These are phyloP conservation scores for Phlebiopsis flavidoalba DNA, from an alignment of 768 basidiomycete genomes.

Conservation along the genomic window DNA sequence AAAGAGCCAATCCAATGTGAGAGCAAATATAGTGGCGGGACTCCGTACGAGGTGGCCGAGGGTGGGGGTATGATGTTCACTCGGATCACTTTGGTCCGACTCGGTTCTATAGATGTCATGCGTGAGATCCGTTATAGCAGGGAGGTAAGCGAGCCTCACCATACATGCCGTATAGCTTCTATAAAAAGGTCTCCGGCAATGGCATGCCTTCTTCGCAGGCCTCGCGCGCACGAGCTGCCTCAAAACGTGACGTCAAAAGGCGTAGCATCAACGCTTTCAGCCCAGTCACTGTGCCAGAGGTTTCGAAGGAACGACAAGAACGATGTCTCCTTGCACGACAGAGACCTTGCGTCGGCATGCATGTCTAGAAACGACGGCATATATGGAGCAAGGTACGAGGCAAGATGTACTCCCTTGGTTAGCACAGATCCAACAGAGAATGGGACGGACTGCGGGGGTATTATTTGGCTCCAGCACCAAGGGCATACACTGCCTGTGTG, in stretches of 20 bases:
- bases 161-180: conserved; percentile 35
- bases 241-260: conserved; percentile 45
- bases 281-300: conserved; percentile 45
- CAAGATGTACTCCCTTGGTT: conserved; percentile 34
- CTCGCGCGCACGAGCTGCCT: conserved; percentile 40
- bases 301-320: conserved; percentile 29
- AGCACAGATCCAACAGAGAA: conserved; percentile 37
- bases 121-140: background rate
- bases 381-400: conserved; percentile 39
- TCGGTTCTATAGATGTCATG: background rate
- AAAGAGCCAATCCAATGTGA: conserved; percentile 32
- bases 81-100: no score
- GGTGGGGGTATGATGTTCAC: background rate
- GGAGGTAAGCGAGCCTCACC: conserved; percentile 19
- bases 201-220: conserved; percentile 30
- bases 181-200: conserved; percentile 36
- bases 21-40: conserved; percentile 21
- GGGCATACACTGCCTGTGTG: conserved; percentile 40
- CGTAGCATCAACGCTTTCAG: conserved; percentile 38
- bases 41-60: background rate
- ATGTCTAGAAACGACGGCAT: conserved; percentile 34
- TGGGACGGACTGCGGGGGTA: conserved; percentile 35
- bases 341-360: conserved; percentile 36
- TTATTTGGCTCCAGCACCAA: conserved; percentile 38
- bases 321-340: conserved; percentile 36